phyloP scores from a whole-genome alignment of 306 rosid genomes.

The Cyamopsis tetragonoloba region DNA sequence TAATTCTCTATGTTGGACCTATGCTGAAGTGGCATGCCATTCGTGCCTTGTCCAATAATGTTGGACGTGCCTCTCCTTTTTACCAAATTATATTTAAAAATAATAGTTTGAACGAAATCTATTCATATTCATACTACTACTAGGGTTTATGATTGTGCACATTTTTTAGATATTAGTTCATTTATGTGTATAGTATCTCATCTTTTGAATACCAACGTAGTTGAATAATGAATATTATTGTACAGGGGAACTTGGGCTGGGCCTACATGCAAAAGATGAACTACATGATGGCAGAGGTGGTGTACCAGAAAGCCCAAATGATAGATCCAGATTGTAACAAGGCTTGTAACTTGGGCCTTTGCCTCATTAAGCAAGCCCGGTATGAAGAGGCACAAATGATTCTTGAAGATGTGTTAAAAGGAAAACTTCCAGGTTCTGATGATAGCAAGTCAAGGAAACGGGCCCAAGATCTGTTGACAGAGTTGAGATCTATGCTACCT shows the following conservation, averaged over 20 bases:
- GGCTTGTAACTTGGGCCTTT: slow-evolving; percentile 83
- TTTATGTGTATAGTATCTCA: too few relatives aligned
- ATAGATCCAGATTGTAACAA: slow-evolving; percentile 90
- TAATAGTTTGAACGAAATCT: neutral
- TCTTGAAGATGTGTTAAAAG: slow-evolving; percentile 48
- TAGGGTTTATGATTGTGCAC: too few relatives aligned
- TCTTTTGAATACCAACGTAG: too few relatives aligned
- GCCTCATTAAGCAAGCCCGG: slow-evolving; percentile 68
- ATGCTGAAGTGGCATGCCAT: too few relatives aligned
- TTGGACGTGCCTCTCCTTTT: too few relatives aligned
- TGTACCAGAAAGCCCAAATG: slow-evolving; percentile 72
- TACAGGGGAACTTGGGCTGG: slow-evolving; percentile 95
- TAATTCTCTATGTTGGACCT: too few relatives aligned
- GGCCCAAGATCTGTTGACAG: slow-evolving; percentile 47
- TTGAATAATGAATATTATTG: neutral
- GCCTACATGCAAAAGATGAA: slow-evolving; percentile 87
- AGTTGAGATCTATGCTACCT: slow-evolving; percentile 35
- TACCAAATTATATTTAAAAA: too few relatives aligned
- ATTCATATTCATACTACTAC: too few relatives aligned
- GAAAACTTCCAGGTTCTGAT: slow-evolving; percentile 51
- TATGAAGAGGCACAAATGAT: slow-evolving; percentile 46
- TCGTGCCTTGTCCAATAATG: too few relatives aligned
- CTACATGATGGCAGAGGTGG: slow-evolving; percentile 71
- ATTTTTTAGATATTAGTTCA: too few relatives aligned
- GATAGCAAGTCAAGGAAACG: slow-evolving; percentile 54